phyloP scores from a whole-genome alignment of 768 basidiomycete genomes.

The Cystobasidium tubakii region DNA sequence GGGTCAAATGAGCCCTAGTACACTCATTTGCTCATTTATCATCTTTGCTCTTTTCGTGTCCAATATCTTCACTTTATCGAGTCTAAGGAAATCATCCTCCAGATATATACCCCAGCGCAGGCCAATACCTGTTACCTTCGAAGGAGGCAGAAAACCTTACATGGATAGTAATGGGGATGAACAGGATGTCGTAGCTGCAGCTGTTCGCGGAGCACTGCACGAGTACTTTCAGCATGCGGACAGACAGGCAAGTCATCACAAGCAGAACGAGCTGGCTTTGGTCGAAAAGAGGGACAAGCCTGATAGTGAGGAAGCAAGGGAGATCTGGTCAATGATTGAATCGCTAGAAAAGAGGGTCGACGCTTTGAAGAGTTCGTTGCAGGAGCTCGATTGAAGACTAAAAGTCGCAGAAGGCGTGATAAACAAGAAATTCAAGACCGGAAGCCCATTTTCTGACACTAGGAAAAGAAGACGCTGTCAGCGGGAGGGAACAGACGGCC shows the following conservation, averaged over 20 bases:
- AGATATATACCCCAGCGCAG: slow-evolving; percentile 14
- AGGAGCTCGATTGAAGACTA: background rate
- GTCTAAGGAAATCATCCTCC: slow-evolving; percentile 19
- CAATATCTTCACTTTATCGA: slow-evolving; percentile 66
- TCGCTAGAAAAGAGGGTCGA: background rate
- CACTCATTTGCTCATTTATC: slow-evolving; percentile 65
- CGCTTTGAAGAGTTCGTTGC: background rate
- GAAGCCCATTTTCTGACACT: no score
- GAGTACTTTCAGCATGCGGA: slow-evolving; percentile 38
- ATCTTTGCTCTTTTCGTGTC: slow-evolving; percentile 68
- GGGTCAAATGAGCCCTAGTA: slow-evolving; percentile 45
- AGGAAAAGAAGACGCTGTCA: no score
- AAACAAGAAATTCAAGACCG: no score
- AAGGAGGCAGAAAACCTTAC: background rate
- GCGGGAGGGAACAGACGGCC: no score
- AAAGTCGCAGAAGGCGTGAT: slow-evolving; percentile 50
- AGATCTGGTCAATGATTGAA: background rate
- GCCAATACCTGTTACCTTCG: slow-evolving; percentile 1
- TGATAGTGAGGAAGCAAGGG: background rate
- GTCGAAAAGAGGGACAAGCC: background rate
- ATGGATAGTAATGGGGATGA: background rate
- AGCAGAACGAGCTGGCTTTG: background rate
- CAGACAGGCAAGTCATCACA: background rate
- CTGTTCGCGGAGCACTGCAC: slow-evolving; percentile 44
- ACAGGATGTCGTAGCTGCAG: slow-evolving; percentile 38